These are phyloP conservation scores for Crucibulum cyathiforme DNA, from an alignment of 1,284 basidiomycete species.

Conservation along the genomic window DNA sequence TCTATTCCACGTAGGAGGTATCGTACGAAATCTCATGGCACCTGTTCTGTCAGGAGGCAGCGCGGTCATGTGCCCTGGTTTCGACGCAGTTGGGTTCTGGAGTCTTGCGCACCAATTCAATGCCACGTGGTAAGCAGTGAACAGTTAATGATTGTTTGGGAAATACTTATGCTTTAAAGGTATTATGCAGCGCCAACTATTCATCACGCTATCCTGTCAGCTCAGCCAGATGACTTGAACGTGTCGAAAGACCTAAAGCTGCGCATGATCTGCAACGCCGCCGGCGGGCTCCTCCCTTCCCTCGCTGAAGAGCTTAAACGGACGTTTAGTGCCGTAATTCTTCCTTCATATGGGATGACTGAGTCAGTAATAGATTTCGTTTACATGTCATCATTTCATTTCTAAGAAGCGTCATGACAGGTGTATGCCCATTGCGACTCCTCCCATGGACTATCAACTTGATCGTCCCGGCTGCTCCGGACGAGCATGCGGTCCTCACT, in stretches of 20 bases:
- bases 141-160: not conserved
- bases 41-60: slow-evolving; percentile 64
- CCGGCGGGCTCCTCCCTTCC: slow-evolving; percentile 50
- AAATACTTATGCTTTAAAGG: slow-evolving; percentile 31
- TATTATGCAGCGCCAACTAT: slow-evolving; percentile 55
- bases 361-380: slow-evolving; percentile 34
- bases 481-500: slow-evolving; percentile 52
- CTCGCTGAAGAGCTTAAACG: slow-evolving; percentile 46
- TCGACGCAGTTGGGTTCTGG: slow-evolving; percentile 69
- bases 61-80: slow-evolving; percentile 64
- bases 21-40: slow-evolving; percentile 67
- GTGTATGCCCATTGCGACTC: slow-evolving; percentile 58
- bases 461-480: slow-evolving; percentile 55
- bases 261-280: slow-evolving; percentile 55
- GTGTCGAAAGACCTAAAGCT: slow-evolving; percentile 42
- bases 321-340: slow-evolving; percentile 45
- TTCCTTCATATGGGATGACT: slow-evolving; percentile 57
- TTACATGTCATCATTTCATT: not conserved
- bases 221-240: slow-evolving; percentile 39
- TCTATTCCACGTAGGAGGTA: slow-evolving; percentile 71
- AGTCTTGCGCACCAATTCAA: slow-evolving; percentile 50
- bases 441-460: slow-evolving; percentile 47
- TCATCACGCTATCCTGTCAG: slow-evolving; percentile 51
- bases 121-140: slow-evolving; percentile 54
- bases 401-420: slow-evolving; percentile 16